Base-by-base conservation (phyloP, 768 basidiomycete genomes). In the Rhodotorula kratochvilovae region DNA sequence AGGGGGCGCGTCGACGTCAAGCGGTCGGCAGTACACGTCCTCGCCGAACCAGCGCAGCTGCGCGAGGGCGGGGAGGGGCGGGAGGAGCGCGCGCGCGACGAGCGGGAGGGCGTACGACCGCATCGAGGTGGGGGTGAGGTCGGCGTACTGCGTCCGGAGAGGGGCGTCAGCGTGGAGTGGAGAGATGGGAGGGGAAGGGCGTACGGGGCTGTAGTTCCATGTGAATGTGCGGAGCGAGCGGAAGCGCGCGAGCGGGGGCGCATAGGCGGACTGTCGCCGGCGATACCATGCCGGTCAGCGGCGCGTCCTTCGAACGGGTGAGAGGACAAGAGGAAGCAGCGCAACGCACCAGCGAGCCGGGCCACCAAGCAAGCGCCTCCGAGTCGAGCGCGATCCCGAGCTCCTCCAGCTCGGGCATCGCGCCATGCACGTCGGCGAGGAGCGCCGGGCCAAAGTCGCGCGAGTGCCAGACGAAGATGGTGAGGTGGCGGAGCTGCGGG, bases 131-230 rank as follows among this genome's bases (percentile, higher is more conserved):
- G 25, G 54, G 59, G 43, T 29, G 59, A 61, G 59, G 42, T 67
- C 66, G 59, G 66, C 59, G 59, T 67, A 67, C 66, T 66, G 39
- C 13, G 21, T 5, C 39, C 21, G 56, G 29, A 0, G 36, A 3
- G 33, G 5, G 23, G 10, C 5, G 33, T 51, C 33, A 63, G 51
- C 13, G 10, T 1, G 48, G 25, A 25, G 23, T 11, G 31, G 23
- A 2, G 7, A 0, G 3, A n/a, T n/a, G 11, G 6, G 13, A 21
- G 60, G 8, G 17, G 2, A 5, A 61, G 21, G 6, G 2, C 35
- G n/a, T 11, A 59, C 65, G 23, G 59, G 67, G 5, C n/a, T 35
- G 43, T 68, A 62, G 61, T 68, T 63, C 67, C 67, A 68, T 23
- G 61, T 68, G 31, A 68, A 62, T 10, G 56, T n/a, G 48, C 27